Evolutionary conservation across 2,329 filamentous ascomycete species (phyloP).

Genomic region (Neobulgaria alba): DNA sequence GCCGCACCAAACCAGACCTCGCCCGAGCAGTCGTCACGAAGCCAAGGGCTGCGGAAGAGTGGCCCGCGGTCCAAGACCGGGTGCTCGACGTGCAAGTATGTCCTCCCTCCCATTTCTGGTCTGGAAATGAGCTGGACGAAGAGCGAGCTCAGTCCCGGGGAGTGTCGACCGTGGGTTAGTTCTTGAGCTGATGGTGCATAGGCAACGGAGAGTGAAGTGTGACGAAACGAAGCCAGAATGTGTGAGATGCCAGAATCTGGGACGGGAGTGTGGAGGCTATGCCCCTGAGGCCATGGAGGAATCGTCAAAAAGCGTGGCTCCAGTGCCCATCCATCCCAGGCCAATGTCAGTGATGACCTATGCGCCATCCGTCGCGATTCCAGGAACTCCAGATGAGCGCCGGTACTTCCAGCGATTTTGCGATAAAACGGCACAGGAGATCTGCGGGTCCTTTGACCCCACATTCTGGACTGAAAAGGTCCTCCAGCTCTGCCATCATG

Average conservation of each 20-base stretch:
- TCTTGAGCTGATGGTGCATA: slow-evolving; percentile 14
- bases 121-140: too few species aligned
- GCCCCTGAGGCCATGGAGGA: slow-evolving; percentile 23
- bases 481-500: slow-evolving; percentile 26
- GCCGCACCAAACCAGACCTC: slow-evolving; percentile 25
- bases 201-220: slow-evolving; percentile 29
- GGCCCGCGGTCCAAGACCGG: slow-evolving; percentile 28
- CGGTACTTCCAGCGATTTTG: slow-evolving; percentile 28
- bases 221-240: slow-evolving; percentile 29
- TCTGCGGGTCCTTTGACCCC: slow-evolving; percentile 25
- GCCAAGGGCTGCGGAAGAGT: slow-evolving; percentile 28
- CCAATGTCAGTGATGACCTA: slow-evolving; percentile 26
- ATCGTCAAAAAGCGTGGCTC: slow-evolving; percentile 19
- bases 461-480: slow-evolving; percentile 28
- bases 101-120: too few species aligned
- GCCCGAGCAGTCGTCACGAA: slow-evolving; percentile 26
- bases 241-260: slow-evolving; percentile 27
- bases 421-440: slow-evolving; percentile 26
- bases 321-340: slow-evolving; percentile 24
- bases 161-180: background rate
- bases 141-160: too few species aligned
- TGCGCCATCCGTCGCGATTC: slow-evolving; percentile 23
- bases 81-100: slow-evolving; percentile 30
- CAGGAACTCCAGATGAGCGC: slow-evolving; percentile 23
- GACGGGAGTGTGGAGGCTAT: slow-evolving; percentile 29